phyloP scores from a whole-genome alignment of 768 basidiomycete species.

The Agrocybe pediades region DNA sequence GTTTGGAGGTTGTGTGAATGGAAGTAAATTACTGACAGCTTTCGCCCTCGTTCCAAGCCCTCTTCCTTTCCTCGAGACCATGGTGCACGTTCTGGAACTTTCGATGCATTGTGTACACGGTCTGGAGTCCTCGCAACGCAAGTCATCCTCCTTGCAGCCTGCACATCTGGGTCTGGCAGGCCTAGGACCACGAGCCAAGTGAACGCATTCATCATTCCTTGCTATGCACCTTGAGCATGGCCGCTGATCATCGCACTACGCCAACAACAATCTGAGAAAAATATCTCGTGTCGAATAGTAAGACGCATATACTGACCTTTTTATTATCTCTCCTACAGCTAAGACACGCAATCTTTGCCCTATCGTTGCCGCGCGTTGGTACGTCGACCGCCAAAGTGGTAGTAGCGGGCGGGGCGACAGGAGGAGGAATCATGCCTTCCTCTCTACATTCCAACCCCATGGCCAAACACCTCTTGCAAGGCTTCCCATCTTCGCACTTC shows the following conservation, averaged over 20 bases:
- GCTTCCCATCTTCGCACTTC: conserved; percentile 49
- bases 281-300: not conserved
- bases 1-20: conserved; percentile 5
- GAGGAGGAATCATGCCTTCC: conserved; percentile 28
- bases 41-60: conserved; percentile 65
- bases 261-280: not conserved
- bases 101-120: conserved; percentile 58
- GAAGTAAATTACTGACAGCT: conserved; percentile 42
- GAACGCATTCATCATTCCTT: conserved; percentile 56
- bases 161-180: conserved; percentile 62
- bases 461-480: conserved; percentile 55
- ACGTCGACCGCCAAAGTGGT: conserved; percentile 11
- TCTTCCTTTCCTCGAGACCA: conserved; percentile 51
- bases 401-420: conserved; percentile 7
- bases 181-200: conserved; percentile 57
- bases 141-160: conserved; percentile 54
- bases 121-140: conserved; percentile 59
- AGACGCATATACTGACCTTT: conserved; percentile 41
- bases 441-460: conserved; percentile 54
- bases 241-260: conserved; percentile 62
- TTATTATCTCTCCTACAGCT: conserved; percentile 67
- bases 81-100: conserved; percentile 47
- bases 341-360: conserved; percentile 61
- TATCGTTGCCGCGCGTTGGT: conserved; percentile 36
- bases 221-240: conserved; percentile 62